Percentiles rank a stretch among this genome's conserved stretches.
These are phyloP conservation scores for Exophiala oligosperma DNA, from an alignment of 2,329 filamentous ascomycete genomes.

Conservation along the genomic window DNA sequence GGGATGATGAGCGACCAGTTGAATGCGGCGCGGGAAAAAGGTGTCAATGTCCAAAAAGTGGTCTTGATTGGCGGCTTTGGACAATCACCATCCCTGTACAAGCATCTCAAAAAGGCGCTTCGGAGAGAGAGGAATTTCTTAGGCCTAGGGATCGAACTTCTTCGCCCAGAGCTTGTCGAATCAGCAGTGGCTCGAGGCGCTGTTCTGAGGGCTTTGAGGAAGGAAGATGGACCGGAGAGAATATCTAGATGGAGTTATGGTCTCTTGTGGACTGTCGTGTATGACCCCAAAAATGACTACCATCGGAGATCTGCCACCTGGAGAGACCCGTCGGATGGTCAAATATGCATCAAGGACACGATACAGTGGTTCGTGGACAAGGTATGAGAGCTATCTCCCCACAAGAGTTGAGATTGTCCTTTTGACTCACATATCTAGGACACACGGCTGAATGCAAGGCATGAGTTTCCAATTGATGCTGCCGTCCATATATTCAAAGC, in stretches of 20 bases:
- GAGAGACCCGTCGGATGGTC: conserved; percentile 21
- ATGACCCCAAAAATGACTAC: conserved; percentile 12
- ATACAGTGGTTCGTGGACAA: conserved; percentile 30
- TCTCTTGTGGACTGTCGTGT: conserved; percentile 27
- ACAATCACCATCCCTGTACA: conserved; percentile 30
- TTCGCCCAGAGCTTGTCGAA: neutral
- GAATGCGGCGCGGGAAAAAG: conserved; percentile 28
- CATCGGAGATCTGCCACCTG: conserved; percentile 16
- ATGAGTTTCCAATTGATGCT: neutral
- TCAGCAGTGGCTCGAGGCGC: conserved; percentile 35
- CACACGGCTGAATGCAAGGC: neutral
- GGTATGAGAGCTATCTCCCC: conserved; percentile 8
- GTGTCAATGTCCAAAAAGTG: conserved; percentile 30
- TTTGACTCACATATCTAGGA: neutral
- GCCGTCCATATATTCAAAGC: conserved; percentile 22
- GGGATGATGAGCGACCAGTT: conserved; percentile 28
- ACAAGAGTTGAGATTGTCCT: neutral
- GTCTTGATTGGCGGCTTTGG: conserved; percentile 37
- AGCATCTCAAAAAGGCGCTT: conserved; percentile 25
- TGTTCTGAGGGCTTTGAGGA: conserved; percentile 34
- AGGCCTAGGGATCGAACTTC: neutral
- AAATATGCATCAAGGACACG: conserved; percentile 28
- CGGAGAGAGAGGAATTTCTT: conserved; percentile 21
- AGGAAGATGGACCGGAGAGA: conserved; percentile 31
- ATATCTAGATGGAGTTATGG: conserved; percentile 34